These are phyloP conservation scores for Camelina hispida DNA, from an alignment of 345 rosid species.

Conservation along the genomic window DNA sequence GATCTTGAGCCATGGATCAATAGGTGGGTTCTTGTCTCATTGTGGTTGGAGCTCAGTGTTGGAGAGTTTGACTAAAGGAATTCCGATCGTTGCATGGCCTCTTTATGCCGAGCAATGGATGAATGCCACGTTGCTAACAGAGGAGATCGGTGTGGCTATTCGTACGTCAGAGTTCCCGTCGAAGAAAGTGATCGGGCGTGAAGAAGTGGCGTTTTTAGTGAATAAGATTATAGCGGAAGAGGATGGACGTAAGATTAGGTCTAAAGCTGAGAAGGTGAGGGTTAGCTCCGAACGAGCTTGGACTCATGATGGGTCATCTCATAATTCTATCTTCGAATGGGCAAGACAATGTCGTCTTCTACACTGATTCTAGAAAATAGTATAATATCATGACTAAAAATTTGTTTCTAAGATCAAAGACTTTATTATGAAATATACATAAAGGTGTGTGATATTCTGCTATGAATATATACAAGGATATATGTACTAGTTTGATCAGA, in stretches of 20 bases:
- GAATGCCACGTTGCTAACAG: conserved; percentile 61
- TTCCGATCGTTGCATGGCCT: conserved; percentile 75
- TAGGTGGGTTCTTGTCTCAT: conserved; percentile 71
- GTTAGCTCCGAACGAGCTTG: conserved; percentile 45
- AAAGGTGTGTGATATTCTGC: no score
- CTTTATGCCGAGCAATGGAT: conserved; percentile 66
- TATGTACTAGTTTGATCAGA: no score
- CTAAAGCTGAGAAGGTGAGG: conserved; percentile 42
- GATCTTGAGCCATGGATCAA: conserved; percentile 59
- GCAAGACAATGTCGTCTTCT: conserved; percentile 38
- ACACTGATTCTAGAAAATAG: neutral
- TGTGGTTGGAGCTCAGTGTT: conserved; percentile 70
- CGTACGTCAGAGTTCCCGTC: conserved; percentile 36
- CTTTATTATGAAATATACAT: no score
- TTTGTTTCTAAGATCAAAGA: neutral
- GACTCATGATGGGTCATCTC: conserved; percentile 52
- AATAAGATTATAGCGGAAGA: conserved; percentile 47
- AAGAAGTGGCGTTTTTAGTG: conserved; percentile 52
- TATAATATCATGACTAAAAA: neutral
- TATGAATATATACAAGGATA: no score
- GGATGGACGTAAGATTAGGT: conserved; percentile 43
- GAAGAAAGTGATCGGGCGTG: conserved; percentile 42
- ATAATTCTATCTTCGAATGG: conserved; percentile 37
- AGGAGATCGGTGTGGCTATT: conserved; percentile 55
- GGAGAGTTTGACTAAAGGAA: conserved; percentile 64